Conservation (phyloP, 768 basidiomycete genomes). For the Gloeophyllum trabeum region DNA sequence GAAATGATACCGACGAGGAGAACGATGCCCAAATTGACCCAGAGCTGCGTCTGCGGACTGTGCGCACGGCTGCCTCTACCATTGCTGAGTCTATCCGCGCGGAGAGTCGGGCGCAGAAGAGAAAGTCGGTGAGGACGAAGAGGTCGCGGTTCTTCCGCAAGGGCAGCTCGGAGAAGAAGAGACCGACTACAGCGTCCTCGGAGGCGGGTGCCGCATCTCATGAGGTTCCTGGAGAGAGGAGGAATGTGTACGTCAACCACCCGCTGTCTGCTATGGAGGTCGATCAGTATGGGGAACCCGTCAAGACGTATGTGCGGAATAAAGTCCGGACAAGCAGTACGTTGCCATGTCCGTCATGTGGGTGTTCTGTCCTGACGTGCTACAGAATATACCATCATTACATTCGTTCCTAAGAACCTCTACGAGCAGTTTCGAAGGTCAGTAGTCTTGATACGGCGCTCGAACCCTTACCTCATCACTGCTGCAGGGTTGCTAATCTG, state of each 20-base stretch:
- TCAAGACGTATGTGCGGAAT: constrained; percentile 73
- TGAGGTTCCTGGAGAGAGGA: constrained; percentile 33
- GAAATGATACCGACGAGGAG: constrained; percentile 45
- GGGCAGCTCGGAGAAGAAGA: constrained; percentile 26
- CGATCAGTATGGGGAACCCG: constrained; percentile 65
- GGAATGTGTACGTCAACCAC: constrained; percentile 77
- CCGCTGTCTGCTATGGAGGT: constrained; percentile 55
- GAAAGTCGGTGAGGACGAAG: constrained; percentile 37
- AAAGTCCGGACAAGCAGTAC: constrained; percentile 91
- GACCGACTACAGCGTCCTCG: constrained; percentile 14
- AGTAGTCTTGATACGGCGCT: constrained; percentile 11
- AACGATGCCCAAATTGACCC: constrained; percentile 70
- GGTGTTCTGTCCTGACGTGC: constrained; percentile 1
- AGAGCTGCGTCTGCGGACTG: constrained; percentile 78
- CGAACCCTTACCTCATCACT: constrained; percentile 4
- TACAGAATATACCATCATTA: constrained; percentile 80
- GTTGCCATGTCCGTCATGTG: constrained; percentile 17
- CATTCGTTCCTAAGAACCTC: constrained; percentile 90
- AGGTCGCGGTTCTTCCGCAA: constrained; percentile 43
- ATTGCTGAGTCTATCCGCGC: constrained; percentile 79
- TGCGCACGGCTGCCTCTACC: constrained; percentile 87
- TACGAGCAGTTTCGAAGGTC: constrained; percentile 90
- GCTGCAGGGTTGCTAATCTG: constrained; percentile 70
- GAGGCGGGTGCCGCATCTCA: constrained; percentile 16
- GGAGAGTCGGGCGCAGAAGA: constrained; percentile 56